Evolutionary conservation across 129 eudicot species (phyloP).

Genomic region (Apium graveolens): DNA sequence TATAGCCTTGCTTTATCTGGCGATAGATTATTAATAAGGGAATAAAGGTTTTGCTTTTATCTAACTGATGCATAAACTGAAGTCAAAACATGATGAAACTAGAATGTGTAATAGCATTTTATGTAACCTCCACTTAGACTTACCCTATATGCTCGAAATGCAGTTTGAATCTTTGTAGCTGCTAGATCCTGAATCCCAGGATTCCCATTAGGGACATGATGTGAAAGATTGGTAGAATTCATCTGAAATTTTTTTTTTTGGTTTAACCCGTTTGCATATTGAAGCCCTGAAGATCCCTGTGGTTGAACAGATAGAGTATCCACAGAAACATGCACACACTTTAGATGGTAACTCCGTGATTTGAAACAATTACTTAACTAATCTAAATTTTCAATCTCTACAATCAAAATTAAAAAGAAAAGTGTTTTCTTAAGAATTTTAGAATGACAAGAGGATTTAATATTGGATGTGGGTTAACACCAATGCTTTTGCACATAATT

Average conservation of each 20-base stretch:
- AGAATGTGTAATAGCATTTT: neutral
- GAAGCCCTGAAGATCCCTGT: conserved; percentile 43
- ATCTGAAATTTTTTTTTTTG: conserved; percentile 9
- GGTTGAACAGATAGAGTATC: neutral
- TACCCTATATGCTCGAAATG: conserved; percentile 41
- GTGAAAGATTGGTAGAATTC: conserved; percentile 4
- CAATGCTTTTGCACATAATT: neutral
- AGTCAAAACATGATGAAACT: neutral
- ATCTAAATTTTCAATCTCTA: neutral
- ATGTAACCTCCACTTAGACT: neutral
- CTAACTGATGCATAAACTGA: neutral
- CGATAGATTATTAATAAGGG: neutral
- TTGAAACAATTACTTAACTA: neutral
- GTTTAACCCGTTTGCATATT: conserved; percentile 23
- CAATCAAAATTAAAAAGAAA: neutral
- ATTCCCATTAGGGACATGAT: neutral
- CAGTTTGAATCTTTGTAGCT: conserved; percentile 65
- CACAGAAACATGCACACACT: neutral
- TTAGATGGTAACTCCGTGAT: neutral
- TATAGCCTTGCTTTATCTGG: neutral
- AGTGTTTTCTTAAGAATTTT: neutral
- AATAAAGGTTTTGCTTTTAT: neutral
- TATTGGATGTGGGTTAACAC: neutral
- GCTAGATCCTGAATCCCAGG: conserved; percentile 24
- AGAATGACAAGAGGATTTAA: neutral